Conservation (phyloP, 1,284 basidiomycete genomes). For the Ceratobasidium sp. region DNA sequence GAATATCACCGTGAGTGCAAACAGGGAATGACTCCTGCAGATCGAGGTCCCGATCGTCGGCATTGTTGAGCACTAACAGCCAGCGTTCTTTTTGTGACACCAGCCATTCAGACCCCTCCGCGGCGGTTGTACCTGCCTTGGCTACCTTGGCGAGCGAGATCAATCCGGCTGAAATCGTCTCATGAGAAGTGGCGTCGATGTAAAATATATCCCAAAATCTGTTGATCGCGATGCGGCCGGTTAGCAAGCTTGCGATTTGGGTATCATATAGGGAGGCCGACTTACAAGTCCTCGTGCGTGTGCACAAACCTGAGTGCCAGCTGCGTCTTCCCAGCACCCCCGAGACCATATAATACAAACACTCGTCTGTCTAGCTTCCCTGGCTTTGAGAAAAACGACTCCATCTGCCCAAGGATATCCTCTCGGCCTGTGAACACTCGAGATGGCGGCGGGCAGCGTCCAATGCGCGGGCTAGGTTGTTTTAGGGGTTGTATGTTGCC, state of each 20-base stretch:
- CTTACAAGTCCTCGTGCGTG: not conserved
- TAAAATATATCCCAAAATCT: slow-evolving; percentile 21
- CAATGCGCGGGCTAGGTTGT: too few species aligned
- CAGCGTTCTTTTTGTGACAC: slow-evolving; percentile 2
- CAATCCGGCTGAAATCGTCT: not conserved
- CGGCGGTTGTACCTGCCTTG: not conserved
- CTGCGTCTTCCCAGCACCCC: slow-evolving; percentile 12
- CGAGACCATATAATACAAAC: slow-evolving; percentile 32
- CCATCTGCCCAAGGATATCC: not conserved
- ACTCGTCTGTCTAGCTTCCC: not conserved
- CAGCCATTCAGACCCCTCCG: slow-evolving; percentile 21
- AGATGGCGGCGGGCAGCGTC: slow-evolving; percentile 14
- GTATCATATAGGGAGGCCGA: too few species aligned
- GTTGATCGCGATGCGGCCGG: too few species aligned
- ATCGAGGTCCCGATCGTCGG: not conserved
- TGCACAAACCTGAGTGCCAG: slow-evolving; percentile 16
- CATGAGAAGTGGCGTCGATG: slow-evolving; percentile 17
- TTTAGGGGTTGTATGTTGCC: too few species aligned
- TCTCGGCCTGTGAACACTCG: slow-evolving; percentile 4
- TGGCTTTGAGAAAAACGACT: not conserved
- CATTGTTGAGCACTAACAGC: slow-evolving; percentile 25
- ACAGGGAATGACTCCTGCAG: slow-evolving; percentile 1
- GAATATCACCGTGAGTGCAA: slow-evolving; percentile 23
- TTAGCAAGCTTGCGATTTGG: too few species aligned
- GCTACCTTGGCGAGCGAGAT: not conserved